Evolutionary conservation across 2,329 filamentous ascomycete genomes (phyloP).

Genomic region (Aspergillus fumigatus): DNA sequence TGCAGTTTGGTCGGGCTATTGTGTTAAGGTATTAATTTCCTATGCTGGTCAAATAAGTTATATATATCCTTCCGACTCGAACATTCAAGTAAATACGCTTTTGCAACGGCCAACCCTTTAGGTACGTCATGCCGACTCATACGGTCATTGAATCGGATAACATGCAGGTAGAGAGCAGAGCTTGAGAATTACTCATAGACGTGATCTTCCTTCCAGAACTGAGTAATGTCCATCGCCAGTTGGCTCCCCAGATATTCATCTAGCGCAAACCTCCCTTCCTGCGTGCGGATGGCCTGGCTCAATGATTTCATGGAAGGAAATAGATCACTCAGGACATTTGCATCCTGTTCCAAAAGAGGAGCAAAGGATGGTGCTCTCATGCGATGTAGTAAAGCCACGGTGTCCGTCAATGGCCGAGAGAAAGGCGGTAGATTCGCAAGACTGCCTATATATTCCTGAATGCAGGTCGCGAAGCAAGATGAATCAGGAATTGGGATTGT

Average conservation of each 20-base stretch:
- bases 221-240: constrained; percentile 26
- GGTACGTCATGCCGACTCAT: too few relatives aligned
- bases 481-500: constrained; percentile 31
- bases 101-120: too few relatives aligned
- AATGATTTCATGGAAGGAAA: constrained; percentile 20
- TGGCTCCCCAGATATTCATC: constrained; percentile 30
- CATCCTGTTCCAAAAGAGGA: constrained; percentile 24
- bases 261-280: constrained; percentile 21
- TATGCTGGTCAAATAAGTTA: background rate
- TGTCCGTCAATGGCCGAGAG: constrained; percentile 6
- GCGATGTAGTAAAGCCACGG: constrained; percentile 17
- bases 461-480: constrained; percentile 12
- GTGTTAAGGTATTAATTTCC: too few relatives aligned
- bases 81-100: background rate
- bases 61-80: background rate
- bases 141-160: background rate
- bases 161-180: background rate
- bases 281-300: constrained; percentile 14
- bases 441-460: constrained; percentile 32
- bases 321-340: constrained; percentile 29
- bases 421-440: constrained; percentile 23
- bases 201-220: constrained; percentile 36
- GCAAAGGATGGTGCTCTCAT: constrained; percentile 14
- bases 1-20: background rate
- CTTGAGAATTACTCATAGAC: constrained; percentile 17